phyloP scores from a whole-genome alignment of 305 asterid genomes.

The Fraxinus floribunda region DNA sequence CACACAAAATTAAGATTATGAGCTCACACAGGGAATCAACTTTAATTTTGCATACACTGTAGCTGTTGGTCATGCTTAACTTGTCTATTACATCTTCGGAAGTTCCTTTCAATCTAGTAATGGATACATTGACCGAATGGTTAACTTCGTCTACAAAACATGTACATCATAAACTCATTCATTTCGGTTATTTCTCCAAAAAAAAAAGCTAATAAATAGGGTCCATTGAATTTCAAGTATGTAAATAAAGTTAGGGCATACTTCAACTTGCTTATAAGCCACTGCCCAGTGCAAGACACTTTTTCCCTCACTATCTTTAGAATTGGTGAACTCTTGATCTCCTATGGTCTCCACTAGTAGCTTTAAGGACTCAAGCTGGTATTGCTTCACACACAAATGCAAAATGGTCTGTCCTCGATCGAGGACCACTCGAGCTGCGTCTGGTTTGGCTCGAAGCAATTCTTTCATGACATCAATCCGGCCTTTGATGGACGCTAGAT shows the following conservation, averaged over 20 bases:
- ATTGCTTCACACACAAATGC: constrained; percentile 37
- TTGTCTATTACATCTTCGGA: not conserved
- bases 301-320: constrained; percentile 29
- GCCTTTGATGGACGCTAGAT: constrained; percentile 38
- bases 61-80: not conserved
- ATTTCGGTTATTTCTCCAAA: not conserved
- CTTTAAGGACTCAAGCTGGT: constrained; percentile 36
- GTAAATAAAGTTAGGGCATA: not conserved
- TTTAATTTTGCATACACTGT: not conserved
- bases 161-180: not conserved
- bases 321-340: constrained; percentile 20
- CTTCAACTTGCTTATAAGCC: constrained; percentile 33
- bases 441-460: constrained; percentile 24
- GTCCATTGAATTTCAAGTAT: not conserved
- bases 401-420: constrained; percentile 16
- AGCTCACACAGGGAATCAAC: not conserved
- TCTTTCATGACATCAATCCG: constrained; percentile 23
- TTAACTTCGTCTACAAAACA: not conserved
- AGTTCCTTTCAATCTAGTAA: not conserved
- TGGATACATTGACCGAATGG: not conserved
- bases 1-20: not conserved
- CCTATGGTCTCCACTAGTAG: not conserved
- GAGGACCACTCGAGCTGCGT: constrained; percentile 23
- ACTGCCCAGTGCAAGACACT: constrained; percentile 38
- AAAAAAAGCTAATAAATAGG: not conserved